A percentile compares a stretch with the other conserved stretches of the same genome.
phyloP scores from a whole-genome alignment of 2,329 filamentous ascomycete species.

The Fusarium nurragi region DNA sequence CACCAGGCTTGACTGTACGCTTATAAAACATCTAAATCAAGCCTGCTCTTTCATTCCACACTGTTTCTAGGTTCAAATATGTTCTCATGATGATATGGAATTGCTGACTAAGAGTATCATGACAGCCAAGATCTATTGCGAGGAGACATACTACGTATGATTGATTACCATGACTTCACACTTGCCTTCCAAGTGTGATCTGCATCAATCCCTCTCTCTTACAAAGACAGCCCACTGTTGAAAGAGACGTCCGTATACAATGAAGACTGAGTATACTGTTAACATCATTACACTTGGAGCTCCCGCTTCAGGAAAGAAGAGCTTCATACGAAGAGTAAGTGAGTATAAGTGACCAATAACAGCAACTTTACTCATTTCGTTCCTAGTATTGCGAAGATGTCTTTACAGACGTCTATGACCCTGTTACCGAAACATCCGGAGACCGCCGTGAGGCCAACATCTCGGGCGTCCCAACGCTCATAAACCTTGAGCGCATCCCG shows the following conservation, averaged over 20 bases:
- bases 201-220: background rate
- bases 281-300: conserved; percentile 35
- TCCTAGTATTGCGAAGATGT: conserved; percentile 29
- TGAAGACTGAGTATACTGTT: conserved; percentile 16
- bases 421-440: conserved; percentile 26
- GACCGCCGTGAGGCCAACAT: conserved; percentile 27
- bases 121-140: conserved; percentile 18
- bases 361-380: background rate
- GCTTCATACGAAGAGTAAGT: conserved; percentile 36
- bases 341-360: background rate
- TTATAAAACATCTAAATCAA: background rate
- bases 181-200: background rate
- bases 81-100: conserved; percentile 13
- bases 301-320: conserved; percentile 29
- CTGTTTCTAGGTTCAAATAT: background rate
- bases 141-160: conserved; percentile 21
- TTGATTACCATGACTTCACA: background rate
- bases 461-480: conserved; percentile 12
- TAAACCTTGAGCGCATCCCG: conserved; percentile 30
- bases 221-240: background rate
- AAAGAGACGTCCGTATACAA: background rate
- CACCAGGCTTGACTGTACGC: background rate
- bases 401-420: conserved; percentile 32
- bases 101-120: conserved; percentile 36
- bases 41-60: background rate